phyloP scores from a whole-genome alignment of 139 green algal genomes.

The Trebouxia sp. region DNA sequence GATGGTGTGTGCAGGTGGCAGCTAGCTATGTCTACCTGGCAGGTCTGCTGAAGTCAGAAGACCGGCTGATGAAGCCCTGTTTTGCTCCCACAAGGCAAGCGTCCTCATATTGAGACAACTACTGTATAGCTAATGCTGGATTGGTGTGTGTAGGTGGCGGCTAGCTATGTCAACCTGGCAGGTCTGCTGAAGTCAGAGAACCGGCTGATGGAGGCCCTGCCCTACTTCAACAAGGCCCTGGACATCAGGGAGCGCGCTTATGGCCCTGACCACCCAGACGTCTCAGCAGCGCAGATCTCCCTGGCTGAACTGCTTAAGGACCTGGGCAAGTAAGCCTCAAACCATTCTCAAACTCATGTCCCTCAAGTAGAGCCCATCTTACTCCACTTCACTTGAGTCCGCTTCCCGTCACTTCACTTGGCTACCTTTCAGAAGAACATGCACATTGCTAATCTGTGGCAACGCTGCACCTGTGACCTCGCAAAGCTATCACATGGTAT shows the following conservation, averaged over 20 bases:
- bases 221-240: slow-evolving; percentile 86
- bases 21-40: slow-evolving; percentile 31
- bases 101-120: too few species aligned
- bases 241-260: slow-evolving; percentile 71
- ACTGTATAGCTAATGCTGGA: too few species aligned
- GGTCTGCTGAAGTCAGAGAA: slow-evolving; percentile 19
- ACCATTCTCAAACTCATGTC: too few species aligned
- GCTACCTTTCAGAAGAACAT: too few species aligned
- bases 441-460: too few species aligned
- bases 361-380: too few species aligned
- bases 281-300: slow-evolving; percentile 88
- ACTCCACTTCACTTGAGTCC: too few species aligned
- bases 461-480: too few species aligned
- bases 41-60: slow-evolving; percentile 18
- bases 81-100: slow-evolving; percentile 88
- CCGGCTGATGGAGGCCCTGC: slow-evolving; percentile 53
- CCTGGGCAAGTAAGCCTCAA: slow-evolving; percentile 67
- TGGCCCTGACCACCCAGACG: slow-evolving; percentile 74
- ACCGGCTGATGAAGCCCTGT: slow-evolving; percentile 53
- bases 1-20: background rate
- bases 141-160: slow-evolving; percentile 8
- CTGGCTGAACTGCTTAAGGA: slow-evolving; percentile 82
- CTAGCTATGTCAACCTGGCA: slow-evolving; percentile 33
- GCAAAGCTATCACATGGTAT: too few species aligned
- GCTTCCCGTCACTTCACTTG: too few species aligned